A percentile compares a stretch with the other conserved stretches of the same genome.
phyloP scores from a whole-genome alignment of 2,329 filamentous ascomycete genomes.

The Akanthomyces lecanii region DNA sequence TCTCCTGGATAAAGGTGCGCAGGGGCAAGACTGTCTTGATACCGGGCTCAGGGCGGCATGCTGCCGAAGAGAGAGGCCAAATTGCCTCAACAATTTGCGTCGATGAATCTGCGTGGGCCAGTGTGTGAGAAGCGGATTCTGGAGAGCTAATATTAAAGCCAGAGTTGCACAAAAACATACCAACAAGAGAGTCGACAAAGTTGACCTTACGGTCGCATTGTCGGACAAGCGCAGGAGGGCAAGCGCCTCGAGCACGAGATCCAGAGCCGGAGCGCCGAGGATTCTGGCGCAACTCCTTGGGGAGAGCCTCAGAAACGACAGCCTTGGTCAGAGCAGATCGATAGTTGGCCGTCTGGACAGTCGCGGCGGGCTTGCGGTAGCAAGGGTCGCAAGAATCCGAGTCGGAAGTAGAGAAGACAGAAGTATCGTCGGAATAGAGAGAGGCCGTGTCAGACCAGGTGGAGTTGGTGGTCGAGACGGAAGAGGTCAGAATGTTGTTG shows the following conservation, averaged over 20 bases:
- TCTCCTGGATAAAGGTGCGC: conserved; percentile 96
- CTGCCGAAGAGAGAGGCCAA: conserved; percentile 84
- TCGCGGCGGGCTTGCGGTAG: conserved; percentile 29
- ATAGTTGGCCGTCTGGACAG: conserved; percentile 22
- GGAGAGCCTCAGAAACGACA: conserved; percentile 41
- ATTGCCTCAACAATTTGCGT: conserved; percentile 96
- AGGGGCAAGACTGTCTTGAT: conserved; percentile 79
- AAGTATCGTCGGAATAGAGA: conserved; percentile 66
- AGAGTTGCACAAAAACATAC: conserved; percentile 59
- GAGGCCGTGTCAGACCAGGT: conserved; percentile 72
- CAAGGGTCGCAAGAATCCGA: conserved; percentile 45
- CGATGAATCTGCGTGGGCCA: conserved; percentile 70
- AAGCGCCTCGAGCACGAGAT: conserved; percentile 51
- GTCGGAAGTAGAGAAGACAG: conserved; percentile 58
- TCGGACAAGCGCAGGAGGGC: conserved; percentile 72
- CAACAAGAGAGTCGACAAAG: conserved; percentile 95
- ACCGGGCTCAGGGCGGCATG: conserved; percentile 68
- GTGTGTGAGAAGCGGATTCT: conserved; percentile 29
- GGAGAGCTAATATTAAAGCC: conserved; percentile 15
- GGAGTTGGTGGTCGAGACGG: conserved; percentile 71
- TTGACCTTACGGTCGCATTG: conserved; percentile 90
- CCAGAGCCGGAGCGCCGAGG: conserved; percentile 55
- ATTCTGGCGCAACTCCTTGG: conserved; percentile 61
- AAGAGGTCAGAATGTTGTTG: conserved; percentile 66
- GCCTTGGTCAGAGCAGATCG: conserved; percentile 26